These are phyloP conservation scores for Penicillium vulpinum DNA, from an alignment of 2,329 filamentous ascomycete genomes.

Conservation along the genomic window DNA sequence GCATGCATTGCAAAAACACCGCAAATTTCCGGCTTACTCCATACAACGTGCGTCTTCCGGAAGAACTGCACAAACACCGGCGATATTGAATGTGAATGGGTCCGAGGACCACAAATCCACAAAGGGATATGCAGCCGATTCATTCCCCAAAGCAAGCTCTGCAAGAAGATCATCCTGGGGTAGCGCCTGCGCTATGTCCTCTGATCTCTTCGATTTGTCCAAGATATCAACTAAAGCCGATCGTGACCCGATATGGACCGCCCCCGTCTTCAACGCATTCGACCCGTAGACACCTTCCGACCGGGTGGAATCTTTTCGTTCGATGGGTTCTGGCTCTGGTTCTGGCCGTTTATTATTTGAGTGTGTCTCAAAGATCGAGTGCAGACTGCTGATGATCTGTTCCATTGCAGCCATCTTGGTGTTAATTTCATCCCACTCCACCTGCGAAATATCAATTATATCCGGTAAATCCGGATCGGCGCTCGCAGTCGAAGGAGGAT, in stretches of 20 bases:
- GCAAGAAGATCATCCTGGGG: conserved; percentile 60
- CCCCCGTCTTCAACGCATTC: conserved; percentile 48
- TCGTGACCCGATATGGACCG: conserved; percentile 58
- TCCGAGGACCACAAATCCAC: conserved; percentile 64
- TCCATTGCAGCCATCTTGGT: conserved; percentile 38
- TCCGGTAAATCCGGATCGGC: conserved; percentile 28
- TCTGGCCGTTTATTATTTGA: conserved; percentile 22
- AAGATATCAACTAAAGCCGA: conserved; percentile 60
- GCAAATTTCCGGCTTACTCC: conserved; percentile 21
- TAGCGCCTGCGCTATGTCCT: conserved; percentile 49
- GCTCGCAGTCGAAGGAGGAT: conserved; percentile 17
- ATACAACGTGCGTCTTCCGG: conserved; percentile 56
- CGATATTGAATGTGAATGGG: conserved; percentile 55
- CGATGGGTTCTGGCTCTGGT: conserved; percentile 6
- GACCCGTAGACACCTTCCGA: conserved; percentile 32
- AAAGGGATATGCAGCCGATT: conserved; percentile 61
- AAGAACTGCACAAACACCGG: conserved; percentile 56
- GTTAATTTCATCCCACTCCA: conserved; percentile 40
- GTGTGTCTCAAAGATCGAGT: conserved; percentile 33
- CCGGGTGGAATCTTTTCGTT: conserved; percentile 20
- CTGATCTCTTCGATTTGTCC: conserved; percentile 45
- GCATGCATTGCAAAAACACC: conserved; percentile 2
- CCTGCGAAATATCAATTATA: conserved; percentile 33
- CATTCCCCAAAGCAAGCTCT: conserved; percentile 60
- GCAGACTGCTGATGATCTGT: conserved; percentile 34